phyloP scores from a whole-genome alignment of 108 stramenopile species.

The Bacterosira constricta region DNA sequence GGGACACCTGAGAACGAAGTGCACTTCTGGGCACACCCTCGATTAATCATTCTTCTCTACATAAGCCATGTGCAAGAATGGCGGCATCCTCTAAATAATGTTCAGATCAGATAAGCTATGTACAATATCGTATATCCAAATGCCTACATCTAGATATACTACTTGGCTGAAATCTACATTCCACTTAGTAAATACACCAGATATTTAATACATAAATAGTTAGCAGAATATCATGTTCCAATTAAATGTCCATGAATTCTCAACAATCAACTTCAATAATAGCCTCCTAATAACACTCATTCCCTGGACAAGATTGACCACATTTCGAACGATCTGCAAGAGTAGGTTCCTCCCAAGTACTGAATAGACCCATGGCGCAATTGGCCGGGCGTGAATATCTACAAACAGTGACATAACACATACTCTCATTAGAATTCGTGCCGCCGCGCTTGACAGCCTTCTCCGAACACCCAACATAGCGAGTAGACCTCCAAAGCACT shows the following conservation, averaged over 20 bases:
- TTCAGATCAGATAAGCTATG: too few relatives aligned
- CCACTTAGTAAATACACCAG: neutral
- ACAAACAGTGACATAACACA: slow-evolving; percentile 42
- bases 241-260: neutral
- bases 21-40: too few relatives aligned
- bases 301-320: slow-evolving; percentile 41
- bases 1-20: too few relatives aligned
- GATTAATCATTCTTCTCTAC: too few relatives aligned
- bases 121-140: too few relatives aligned
- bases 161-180: neutral
- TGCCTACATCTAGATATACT: too few relatives aligned
- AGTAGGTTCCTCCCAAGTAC: slow-evolving; percentile 22
- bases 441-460: too few relatives aligned
- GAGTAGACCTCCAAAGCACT: slow-evolving; percentile 35
- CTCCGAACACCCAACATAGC: slow-evolving; percentile 45
- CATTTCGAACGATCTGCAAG: slow-evolving; percentile 26
- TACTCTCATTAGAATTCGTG: neutral
- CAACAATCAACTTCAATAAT: too few relatives aligned
- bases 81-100: too few relatives aligned
- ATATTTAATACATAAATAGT: neutral
- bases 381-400: slow-evolving; percentile 50
- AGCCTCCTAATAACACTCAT: slow-evolving; percentile 41
- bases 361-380: slow-evolving; percentile 29
- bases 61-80: too few relatives aligned
- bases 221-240: neutral